These are phyloP conservation scores for Geotrichum ghanense DNA, from an alignment of 805 yeast genomes.

Conservation along the genomic window DNA sequence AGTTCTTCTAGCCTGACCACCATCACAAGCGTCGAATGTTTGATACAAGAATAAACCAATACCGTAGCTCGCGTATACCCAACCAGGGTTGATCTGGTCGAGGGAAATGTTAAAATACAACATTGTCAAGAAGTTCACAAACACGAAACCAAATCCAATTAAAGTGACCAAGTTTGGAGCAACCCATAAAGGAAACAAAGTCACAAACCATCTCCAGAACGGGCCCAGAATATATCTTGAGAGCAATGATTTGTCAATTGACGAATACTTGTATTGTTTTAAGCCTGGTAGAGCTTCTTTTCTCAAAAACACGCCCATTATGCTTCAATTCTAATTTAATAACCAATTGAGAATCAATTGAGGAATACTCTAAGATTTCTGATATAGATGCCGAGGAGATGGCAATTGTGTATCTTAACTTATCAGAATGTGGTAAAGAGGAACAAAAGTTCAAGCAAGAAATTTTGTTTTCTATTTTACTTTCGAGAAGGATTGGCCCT, in stretches of 20 bases:
- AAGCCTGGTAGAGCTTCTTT: conserved; percentile 37
- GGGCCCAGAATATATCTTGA: conserved; percentile 69
- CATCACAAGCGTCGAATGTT: conserved; percentile 94
- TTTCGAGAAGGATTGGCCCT: too few species aligned
- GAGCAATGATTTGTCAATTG: conserved; percentile 69
- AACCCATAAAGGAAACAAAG: conserved; percentile 71
- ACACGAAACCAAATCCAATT: conserved; percentile 61
- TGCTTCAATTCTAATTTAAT: too few species aligned
- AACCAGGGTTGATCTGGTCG: conserved; percentile 47
- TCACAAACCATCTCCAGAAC: conserved; percentile 68
- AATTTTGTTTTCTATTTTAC: too few species aligned
- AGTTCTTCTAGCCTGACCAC: conserved; percentile 88
- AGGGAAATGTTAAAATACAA: conserved; percentile 65
- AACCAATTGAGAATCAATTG: too few species aligned
- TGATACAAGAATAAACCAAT: conserved; percentile 81
- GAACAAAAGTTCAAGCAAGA: too few species aligned
- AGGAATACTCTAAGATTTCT: too few species aligned
- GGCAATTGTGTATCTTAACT: too few species aligned
- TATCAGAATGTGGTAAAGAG: too few species aligned
- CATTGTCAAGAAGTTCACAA: conserved; percentile 51
- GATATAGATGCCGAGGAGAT: too few species aligned
- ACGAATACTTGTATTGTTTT: conserved; percentile 39
- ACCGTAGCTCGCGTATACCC: conserved; percentile 72
- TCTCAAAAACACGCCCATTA: conserved; percentile 63
- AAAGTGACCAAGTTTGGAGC: conserved; percentile 81